These are phyloP conservation scores for Gracilaria gracilis DNA, from an alignment of 23 red algal species.

Conservation along the genomic window DNA sequence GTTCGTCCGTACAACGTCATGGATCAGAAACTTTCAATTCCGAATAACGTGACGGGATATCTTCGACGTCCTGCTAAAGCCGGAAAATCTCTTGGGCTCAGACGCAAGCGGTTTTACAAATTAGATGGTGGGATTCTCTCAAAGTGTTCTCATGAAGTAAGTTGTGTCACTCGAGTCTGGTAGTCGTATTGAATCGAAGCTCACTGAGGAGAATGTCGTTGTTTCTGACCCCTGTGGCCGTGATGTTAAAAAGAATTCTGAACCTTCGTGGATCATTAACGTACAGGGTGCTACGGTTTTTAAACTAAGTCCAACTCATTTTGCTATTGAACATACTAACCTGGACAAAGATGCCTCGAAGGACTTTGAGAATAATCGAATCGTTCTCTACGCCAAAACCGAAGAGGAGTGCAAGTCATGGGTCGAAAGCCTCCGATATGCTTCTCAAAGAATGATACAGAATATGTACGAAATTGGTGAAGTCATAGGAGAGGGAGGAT, in stretches of 20 bases:
- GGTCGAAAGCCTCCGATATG: slow-evolving; percentile 49
- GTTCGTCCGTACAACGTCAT: not conserved
- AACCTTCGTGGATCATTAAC: slow-evolving; percentile 68
- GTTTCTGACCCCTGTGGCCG: not conserved
- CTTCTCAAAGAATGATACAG: slow-evolving; percentile 40
- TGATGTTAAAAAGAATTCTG: slow-evolving; percentile 8
- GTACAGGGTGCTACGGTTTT: slow-evolving; percentile 51
- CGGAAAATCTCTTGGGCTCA: slow-evolving; percentile 44
- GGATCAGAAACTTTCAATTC: not conserved
- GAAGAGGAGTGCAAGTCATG: slow-evolving; percentile 63
- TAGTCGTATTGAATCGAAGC: not conserved
- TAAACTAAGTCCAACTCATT: slow-evolving; percentile 37
- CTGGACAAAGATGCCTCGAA: slow-evolving; percentile 51
- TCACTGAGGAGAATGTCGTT: not conserved
- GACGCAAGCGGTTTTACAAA: slow-evolving; percentile 73
- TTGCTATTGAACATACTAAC: slow-evolving; percentile 44
- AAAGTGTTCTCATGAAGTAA: slow-evolving; percentile 56
- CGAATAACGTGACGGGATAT: slow-evolving; percentile 26
- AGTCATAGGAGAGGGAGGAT: slow-evolving; percentile 77
- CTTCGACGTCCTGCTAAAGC: slow-evolving; percentile 53
- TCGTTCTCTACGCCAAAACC: slow-evolving; percentile 55
- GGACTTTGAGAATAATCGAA: slow-evolving; percentile 59
- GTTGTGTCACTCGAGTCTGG: not conserved
- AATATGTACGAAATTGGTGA: slow-evolving; percentile 49
- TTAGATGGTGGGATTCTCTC: slow-evolving; percentile 80